phyloP scores from a whole-genome alignment of 768 basidiomycete genomes.

The Tulasnella sp. region DNA sequence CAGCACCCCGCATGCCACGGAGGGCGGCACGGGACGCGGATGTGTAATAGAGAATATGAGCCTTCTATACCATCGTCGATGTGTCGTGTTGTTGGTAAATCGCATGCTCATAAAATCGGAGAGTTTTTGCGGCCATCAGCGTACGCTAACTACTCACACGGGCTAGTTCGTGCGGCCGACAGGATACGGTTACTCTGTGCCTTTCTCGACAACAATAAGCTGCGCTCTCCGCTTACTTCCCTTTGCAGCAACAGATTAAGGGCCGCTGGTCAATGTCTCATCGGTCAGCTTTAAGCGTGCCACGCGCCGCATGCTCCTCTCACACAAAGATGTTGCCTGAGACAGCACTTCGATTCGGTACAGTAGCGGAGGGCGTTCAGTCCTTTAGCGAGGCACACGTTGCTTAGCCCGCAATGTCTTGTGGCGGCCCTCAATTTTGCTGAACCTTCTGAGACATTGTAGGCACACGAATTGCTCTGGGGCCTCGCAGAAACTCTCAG shows the following conservation, averaged over 20 bases:
- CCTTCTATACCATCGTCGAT: neutral
- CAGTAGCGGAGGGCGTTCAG: neutral
- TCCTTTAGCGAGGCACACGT: neutral
- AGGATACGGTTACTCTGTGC: neutral
- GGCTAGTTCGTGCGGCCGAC: neutral
- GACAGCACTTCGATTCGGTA: neutral
- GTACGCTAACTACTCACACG: neutral
- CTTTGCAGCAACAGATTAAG: neutral
- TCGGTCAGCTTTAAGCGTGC: neutral
- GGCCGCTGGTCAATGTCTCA: neutral
- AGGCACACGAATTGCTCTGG: neutral
- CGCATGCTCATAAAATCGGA: neutral
- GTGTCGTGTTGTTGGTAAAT: neutral
- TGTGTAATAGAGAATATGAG: neutral
- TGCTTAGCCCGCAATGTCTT: neutral
- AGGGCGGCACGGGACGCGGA: neutral
- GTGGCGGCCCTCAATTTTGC: neutral
- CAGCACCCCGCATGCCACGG: neutral
- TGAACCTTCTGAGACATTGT: neutral
- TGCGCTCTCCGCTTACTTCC: neutral
- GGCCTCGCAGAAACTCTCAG: neutral
- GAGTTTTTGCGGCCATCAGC: neutral
- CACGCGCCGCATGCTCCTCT: neutral
- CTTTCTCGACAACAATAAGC: neutral
- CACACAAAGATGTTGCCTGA: neutral